A percentile compares a stretch with the other conserved stretches of the same genome.
Conservation (phyloP, 345 rosid species). For the Gossypium bickii region DNA sequence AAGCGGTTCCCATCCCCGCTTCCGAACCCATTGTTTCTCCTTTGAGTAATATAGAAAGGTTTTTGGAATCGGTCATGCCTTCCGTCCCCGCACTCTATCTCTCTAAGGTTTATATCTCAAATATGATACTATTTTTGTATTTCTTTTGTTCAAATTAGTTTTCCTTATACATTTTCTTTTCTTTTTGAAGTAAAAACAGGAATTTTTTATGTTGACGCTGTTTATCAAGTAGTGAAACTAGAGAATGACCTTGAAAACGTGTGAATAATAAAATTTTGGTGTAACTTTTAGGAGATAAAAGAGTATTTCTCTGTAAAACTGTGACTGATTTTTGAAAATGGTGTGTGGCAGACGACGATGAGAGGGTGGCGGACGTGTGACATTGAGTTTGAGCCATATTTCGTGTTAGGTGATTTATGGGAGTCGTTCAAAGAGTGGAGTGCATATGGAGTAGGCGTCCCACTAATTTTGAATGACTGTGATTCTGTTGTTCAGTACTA, state of each 20-base stretch:
- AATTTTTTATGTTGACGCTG: neutral
- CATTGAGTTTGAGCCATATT: constrained; percentile 37
- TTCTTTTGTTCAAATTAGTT: neutral
- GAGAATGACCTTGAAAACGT: neutral
- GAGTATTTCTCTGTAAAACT: neutral
- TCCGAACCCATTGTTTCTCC: constrained; percentile 25
- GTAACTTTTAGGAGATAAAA: neutral
- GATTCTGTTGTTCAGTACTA: constrained; percentile 70
- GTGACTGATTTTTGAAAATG: neutral
- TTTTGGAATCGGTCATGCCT: constrained; percentile 52
- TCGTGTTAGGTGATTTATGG: constrained; percentile 76
- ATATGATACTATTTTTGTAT: neutral
- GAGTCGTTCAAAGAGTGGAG: constrained; percentile 79
- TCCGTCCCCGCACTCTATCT: constrained; percentile 43
- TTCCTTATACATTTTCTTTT: neutral
- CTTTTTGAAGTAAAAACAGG: neutral
- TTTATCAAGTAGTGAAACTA: neutral
- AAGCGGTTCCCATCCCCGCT: constrained; percentile 20
- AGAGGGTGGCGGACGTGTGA: constrained; percentile 36
- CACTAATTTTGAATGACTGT: constrained; percentile 46
- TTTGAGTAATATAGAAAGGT: constrained; percentile 50
- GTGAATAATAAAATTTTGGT: neutral
- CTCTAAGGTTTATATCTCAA: constrained; percentile 41
- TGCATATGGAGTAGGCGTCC: constrained; percentile 79
- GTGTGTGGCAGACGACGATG: constrained; percentile 33